A percentile compares a stretch with the other conserved stretches of the same genome.
Conservation (phyloP, 176 grass and related monocot species). For the Neostapfia colusana region DNA sequence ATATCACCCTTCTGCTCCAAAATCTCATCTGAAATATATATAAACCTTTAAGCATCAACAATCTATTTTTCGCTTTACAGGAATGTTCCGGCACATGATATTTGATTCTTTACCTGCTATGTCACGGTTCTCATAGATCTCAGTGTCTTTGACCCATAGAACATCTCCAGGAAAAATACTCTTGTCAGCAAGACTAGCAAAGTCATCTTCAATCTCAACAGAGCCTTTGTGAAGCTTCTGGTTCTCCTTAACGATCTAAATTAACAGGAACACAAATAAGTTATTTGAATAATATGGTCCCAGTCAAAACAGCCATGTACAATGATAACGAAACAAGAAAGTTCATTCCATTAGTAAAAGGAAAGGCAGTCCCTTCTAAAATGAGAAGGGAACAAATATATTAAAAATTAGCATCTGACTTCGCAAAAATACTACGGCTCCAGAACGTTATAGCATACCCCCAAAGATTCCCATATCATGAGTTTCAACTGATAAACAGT, state of each 20-base stretch:
- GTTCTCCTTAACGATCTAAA: slow-evolving; percentile 98
- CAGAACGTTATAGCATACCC: slow-evolving; percentile 57
- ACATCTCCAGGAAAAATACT: slow-evolving; percentile 91
- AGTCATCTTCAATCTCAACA: slow-evolving; percentile 83
- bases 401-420: not conserved
- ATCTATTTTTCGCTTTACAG: slow-evolving; percentile 3
- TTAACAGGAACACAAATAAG: slow-evolving; percentile 23
- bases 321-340: slow-evolving; percentile 9
- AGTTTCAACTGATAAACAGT: slow-evolving; percentile 93
- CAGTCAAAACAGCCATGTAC: not conserved
- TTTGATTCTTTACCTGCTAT: slow-evolving; percentile 73
- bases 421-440: not conserved
- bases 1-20: slow-evolving; percentile 56
- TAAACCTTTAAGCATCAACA: slow-evolving; percentile 29
- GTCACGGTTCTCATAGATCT: slow-evolving; percentile 91
- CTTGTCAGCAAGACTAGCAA: slow-evolving; percentile 83
- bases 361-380: slow-evolving; percentile 17
- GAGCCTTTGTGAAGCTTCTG: slow-evolving; percentile 95
- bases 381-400: slow-evolving; percentile 8
- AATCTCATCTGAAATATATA: slow-evolving; percentile 75
- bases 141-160: slow-evolving; percentile 88
- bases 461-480: slow-evolving; percentile 99
- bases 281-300: slow-evolving; percentile 26
- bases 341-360: slow-evolving; percentile 2
- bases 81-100: not conserved